phyloP scores from a whole-genome alignment of 352 stramenopile species.

The Globisporangium acanthophoron region DNA sequence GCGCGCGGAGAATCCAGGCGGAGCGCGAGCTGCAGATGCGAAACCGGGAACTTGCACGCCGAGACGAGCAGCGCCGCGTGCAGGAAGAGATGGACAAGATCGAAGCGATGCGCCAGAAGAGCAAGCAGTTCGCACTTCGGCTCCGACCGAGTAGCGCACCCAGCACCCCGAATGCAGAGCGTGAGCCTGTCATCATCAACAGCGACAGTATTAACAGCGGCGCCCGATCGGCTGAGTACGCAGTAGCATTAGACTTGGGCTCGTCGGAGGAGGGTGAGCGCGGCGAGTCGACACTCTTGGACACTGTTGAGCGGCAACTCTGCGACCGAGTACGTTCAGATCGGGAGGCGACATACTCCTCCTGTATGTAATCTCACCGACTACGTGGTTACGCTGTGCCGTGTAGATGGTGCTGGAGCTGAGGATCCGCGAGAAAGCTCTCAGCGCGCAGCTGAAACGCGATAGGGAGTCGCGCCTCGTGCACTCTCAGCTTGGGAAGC shows the following conservation, averaged over 20 bases:
- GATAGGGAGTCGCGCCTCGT: constrained; percentile 23
- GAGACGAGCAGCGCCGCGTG: constrained; percentile 19
- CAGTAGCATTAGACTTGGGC: too few species aligned
- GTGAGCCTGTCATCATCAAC: background rate
- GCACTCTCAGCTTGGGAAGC: constrained; percentile 14
- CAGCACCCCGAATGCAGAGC: constrained; percentile 1
- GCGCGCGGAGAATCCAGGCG: constrained; percentile 22
- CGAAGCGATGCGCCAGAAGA: constrained; percentile 20
- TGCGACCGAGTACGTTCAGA: constrained; percentile 3
- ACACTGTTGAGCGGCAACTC: constrained; percentile 2
- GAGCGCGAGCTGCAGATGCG: constrained; percentile 21
- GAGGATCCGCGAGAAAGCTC: constrained; percentile 23
- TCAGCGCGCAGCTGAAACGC: constrained; percentile 21
- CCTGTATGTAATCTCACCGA: background rate
- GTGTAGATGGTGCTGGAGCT: constrained; percentile 35
- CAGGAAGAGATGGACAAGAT: constrained; percentile 40
- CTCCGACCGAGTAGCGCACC: constrained; percentile 3
- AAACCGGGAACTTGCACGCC: constrained; percentile 13
- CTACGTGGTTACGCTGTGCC: background rate
- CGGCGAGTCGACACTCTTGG: background rate
- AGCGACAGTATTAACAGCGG: background rate
- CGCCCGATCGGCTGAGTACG: background rate
- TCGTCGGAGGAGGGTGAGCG: background rate
- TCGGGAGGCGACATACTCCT: background rate
- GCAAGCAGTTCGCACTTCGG: constrained; percentile 14